Conservation (phyloP, 2,329 filamentous ascomycete genomes). For the Hypoxylon sp. region DNA sequence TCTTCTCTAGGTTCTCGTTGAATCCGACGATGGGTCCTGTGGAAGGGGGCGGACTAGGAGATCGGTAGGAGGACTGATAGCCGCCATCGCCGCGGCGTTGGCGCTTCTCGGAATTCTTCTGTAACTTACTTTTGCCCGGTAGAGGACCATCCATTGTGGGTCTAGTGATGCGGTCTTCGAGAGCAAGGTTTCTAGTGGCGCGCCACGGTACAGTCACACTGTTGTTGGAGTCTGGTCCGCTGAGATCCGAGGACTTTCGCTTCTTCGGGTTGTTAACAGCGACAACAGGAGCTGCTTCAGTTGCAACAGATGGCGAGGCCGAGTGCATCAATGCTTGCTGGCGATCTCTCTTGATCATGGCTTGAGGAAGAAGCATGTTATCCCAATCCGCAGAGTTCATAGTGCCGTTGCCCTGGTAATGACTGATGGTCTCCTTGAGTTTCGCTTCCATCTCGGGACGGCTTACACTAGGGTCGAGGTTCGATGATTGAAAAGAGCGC, state of each 20-base stretch:
- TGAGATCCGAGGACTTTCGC: slow-evolving; percentile 78
- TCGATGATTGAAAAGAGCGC: slow-evolving; percentile 81
- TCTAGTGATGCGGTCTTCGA: slow-evolving; percentile 81
- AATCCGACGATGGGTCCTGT: slow-evolving; percentile 84
- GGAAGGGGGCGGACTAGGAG: slow-evolving; percentile 64
- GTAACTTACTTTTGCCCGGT: slow-evolving; percentile 81
- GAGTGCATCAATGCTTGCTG: slow-evolving; percentile 55
- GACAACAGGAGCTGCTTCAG: slow-evolving; percentile 24
- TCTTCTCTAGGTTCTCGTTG: slow-evolving; percentile 86
- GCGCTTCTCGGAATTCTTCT: slow-evolving; percentile 86
- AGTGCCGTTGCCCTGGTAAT: slow-evolving; percentile 76
- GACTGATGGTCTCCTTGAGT: slow-evolving; percentile 84
- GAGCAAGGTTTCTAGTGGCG: slow-evolving; percentile 66
- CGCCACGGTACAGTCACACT: slow-evolving; percentile 76
- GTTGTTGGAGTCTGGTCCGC: slow-evolving; percentile 58
- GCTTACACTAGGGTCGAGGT: slow-evolving; percentile 69
- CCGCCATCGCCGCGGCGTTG: slow-evolving; percentile 83
- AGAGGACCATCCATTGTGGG: slow-evolving; percentile 55
- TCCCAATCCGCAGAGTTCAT: slow-evolving; percentile 85
- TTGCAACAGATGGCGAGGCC: slow-evolving; percentile 26
- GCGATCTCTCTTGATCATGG: slow-evolving; percentile 78
- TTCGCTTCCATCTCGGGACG: slow-evolving; percentile 81
- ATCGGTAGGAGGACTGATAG: slow-evolving; percentile 64
- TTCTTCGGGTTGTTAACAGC: slow-evolving; percentile 67
- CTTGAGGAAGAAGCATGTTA: slow-evolving; percentile 82